Conservation (phyloP, 257 asterid genomes). For the Plantago major region DNA sequence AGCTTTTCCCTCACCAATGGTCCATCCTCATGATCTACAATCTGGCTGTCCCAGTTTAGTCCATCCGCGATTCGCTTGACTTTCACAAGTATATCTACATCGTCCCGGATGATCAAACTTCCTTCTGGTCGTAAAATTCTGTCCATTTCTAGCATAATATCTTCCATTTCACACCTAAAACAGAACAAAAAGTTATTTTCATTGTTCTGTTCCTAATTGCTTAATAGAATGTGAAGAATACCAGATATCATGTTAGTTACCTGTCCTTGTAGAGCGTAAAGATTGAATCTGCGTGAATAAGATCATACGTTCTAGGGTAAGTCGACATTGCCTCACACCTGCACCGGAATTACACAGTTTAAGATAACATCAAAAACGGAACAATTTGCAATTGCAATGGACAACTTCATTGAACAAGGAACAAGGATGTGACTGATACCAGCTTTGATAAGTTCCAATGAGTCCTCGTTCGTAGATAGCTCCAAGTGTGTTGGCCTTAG, state of each 20-base stretch:
- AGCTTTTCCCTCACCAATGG: constrained; percentile 84
- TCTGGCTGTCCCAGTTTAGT: constrained; percentile 69
- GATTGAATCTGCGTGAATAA: constrained; percentile 68
- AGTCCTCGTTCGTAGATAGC: constrained; percentile 82
- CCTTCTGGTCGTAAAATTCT: constrained; percentile 81
- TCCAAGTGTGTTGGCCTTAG: constrained; percentile 57
- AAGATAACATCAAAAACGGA: too few species aligned
- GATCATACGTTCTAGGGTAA: constrained; percentile 88
- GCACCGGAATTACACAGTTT: too few species aligned
- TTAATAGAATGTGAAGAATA: background rate
- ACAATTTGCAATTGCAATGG: too few species aligned
- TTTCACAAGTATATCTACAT: constrained; percentile 57
- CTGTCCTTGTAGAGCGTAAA: constrained; percentile 72
- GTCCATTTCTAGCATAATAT: constrained; percentile 80
- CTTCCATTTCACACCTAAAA: constrained; percentile 71
- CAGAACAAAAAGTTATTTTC: background rate
- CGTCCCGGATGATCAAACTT: constrained; percentile 74
- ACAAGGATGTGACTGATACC: constrained; percentile 33
- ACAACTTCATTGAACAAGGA: background rate
- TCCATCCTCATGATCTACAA: constrained; percentile 84
- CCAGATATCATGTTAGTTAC: constrained; percentile 22
- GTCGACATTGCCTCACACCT: constrained; percentile 99
- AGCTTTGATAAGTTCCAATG: constrained; percentile 84
- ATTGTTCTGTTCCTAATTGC: background rate
- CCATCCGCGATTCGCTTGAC: constrained; percentile 66